Evolutionary conservation across 805 yeast species (phyloP).

Genomic region (Wickerhamomyces canadensis): DNA sequence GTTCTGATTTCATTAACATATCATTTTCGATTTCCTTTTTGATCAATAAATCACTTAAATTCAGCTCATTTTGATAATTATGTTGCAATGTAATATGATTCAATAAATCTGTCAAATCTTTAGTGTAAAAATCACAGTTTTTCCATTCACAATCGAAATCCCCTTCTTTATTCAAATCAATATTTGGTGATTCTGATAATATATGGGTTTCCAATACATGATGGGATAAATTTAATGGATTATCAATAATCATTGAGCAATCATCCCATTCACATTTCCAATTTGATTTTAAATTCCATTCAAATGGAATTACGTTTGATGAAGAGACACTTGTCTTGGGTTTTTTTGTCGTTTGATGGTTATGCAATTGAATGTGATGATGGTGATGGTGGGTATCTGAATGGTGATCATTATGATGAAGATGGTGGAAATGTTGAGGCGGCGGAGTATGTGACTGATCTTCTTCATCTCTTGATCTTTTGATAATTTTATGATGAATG

Average conservation of each 20-base stretch:
- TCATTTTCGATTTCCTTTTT: conserved; percentile 3
- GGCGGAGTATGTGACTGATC: conserved; percentile 16
- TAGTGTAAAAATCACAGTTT: conserved; percentile 55
- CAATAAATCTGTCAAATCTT: conserved; percentile 47
- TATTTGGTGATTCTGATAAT: conserved; percentile 20
- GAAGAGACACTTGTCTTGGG: conserved; percentile 1
- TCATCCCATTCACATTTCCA: conserved; percentile 65
- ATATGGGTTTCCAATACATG: conserved; percentile 51
- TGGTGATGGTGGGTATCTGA: conserved; percentile 32
- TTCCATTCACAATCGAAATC: conserved; percentile 67
- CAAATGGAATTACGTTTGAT: conserved; percentile 15
- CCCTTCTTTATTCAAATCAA: neutral
- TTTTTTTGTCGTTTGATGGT: conserved; percentile 23
- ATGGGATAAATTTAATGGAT: conserved; percentile 36
- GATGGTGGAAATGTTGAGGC: conserved; percentile 16
- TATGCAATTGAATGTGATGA: conserved; percentile 32
- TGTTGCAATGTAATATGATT: conserved; percentile 52
- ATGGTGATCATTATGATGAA: conserved; percentile 7
- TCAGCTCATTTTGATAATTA: conserved; percentile 30
- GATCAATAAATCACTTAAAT: conserved; percentile 13
- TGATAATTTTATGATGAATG: conserved; percentile 5
- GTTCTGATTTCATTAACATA: too few relatives aligned
- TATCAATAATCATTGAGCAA: conserved; percentile 42
- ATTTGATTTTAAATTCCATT: conserved; percentile 30
- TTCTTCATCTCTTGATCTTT: conserved; percentile 16